These are phyloP conservation scores for Gynandropsis gynandra DNA, from an alignment of 345 rosid genomes.

Conservation along the genomic window DNA sequence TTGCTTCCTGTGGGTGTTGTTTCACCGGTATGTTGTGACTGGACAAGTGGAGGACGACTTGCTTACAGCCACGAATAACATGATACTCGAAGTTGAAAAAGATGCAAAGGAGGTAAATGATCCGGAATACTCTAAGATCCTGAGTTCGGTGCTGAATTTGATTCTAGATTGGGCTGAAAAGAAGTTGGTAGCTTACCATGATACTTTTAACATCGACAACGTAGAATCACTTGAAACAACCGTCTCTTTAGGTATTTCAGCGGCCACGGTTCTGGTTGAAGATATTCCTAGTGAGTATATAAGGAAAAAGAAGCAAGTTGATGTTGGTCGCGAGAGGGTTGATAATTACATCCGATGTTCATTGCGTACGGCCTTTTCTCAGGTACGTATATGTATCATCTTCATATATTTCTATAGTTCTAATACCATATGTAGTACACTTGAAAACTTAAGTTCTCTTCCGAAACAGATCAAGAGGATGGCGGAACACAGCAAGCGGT, in stretches of 20 bases:
- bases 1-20: constrained; percentile 80
- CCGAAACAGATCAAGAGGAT: constrained; percentile 60
- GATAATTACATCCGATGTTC: constrained; percentile 69
- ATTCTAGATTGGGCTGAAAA: constrained; percentile 79
- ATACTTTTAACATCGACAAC: constrained; percentile 51
- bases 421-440: neutral
- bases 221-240: constrained; percentile 50
- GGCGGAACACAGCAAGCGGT: constrained; percentile 51
- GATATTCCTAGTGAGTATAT: constrained; percentile 40
- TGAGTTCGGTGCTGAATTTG: constrained; percentile 50
- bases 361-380: constrained; percentile 50
- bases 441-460: constrained; percentile 6
- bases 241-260: constrained; percentile 54
- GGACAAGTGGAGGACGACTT: constrained; percentile 64
- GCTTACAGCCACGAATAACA: constrained; percentile 58
- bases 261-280: constrained; percentile 55
- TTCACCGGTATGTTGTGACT: constrained; percentile 60
- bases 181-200: constrained; percentile 61
- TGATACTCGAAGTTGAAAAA: constrained; percentile 66
- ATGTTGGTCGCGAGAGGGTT: constrained; percentile 47
- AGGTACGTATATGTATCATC: constrained; percentile 29
- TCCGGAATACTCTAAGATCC: constrained; percentile 50
- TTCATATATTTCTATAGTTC: neutral
- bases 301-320: constrained; percentile 37
- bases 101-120: constrained; percentile 53